A percentile compares a stretch with the other conserved stretches of the same genome.
phyloP scores from a whole-genome alignment of 2,329 filamentous ascomycete species.

The Annulohypoxylon truncatum region DNA sequence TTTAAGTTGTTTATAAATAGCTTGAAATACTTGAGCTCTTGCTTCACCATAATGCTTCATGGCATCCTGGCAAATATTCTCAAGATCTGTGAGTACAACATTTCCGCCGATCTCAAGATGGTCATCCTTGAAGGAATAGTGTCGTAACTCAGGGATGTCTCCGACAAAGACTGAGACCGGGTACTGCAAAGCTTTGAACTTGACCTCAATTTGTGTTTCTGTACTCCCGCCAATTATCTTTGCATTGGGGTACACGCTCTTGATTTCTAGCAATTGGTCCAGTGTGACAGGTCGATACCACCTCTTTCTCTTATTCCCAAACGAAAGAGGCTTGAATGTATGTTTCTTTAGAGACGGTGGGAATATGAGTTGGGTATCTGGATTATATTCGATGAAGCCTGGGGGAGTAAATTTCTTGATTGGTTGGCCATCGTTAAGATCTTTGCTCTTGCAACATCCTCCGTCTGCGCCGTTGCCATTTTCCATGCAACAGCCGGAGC shows the following conservation, averaged over 20 bases:
- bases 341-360: slow-evolving; percentile 87
- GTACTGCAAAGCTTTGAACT: slow-evolving; percentile 96
- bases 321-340: slow-evolving; percentile 81
- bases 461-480: slow-evolving; percentile 62
- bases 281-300: slow-evolving; percentile 94
- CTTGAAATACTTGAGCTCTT: slow-evolving; percentile 83
- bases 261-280: slow-evolving; percentile 90
- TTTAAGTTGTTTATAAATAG: slow-evolving; percentile 91
- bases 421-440: slow-evolving; percentile 60
- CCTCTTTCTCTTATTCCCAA: slow-evolving; percentile 93
- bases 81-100: slow-evolving; percentile 89
- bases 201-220: slow-evolving; percentile 97
- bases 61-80: slow-evolving; percentile 83
- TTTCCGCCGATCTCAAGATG: slow-evolving; percentile 94
- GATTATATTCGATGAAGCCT: slow-evolving; percentile 93
- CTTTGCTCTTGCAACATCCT: slow-evolving; percentile 77
- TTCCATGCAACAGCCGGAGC: slow-evolving; percentile 78
- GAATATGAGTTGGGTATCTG: slow-evolving; percentile 95
- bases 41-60: slow-evolving; percentile 79
- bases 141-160: slow-evolving; percentile 88
- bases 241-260: slow-evolving; percentile 82
- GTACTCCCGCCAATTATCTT: slow-evolving; percentile 97
- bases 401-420: slow-evolving; percentile 83
- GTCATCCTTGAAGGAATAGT: slow-evolving; percentile 82
- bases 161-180: slow-evolving; percentile 91